A percentile compares a stretch with the other conserved stretches of the same genome.
These are phyloP conservation scores for Metschnikowia chrysomelidarum DNA, from an alignment of 805 yeast genomes.

Conservation along the genomic window DNA sequence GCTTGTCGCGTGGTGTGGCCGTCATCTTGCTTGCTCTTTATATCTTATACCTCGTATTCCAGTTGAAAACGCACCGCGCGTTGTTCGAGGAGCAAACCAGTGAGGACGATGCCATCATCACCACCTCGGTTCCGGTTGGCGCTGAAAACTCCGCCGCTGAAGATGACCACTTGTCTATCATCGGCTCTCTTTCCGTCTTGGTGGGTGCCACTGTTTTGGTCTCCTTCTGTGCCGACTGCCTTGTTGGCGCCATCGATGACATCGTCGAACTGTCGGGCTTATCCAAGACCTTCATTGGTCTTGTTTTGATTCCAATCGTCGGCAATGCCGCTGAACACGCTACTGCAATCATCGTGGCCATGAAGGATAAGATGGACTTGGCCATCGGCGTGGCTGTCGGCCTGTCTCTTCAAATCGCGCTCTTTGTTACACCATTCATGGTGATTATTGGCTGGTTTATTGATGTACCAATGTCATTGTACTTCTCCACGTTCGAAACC, in stretches of 20 bases:
- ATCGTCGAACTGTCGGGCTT: constrained; percentile 82
- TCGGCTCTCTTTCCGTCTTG: constrained; percentile 54
- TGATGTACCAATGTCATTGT: constrained; percentile 88
- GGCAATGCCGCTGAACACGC: constrained; percentile 99
- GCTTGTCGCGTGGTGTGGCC: constrained; percentile 83
- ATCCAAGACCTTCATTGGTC: constrained; percentile 92
- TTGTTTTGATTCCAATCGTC: constrained; percentile 91
- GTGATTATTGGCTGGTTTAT: constrained; percentile 92
- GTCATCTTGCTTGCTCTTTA: constrained; percentile 75
- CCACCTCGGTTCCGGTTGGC: constrained; percentile 27
- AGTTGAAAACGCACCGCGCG: constrained; percentile 78
- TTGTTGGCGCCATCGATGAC: constrained; percentile 91
- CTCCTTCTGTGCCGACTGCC: constrained; percentile 87
- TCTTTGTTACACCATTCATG: constrained; percentile 93
- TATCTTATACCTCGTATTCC: constrained; percentile 78
- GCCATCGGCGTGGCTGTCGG: constrained; percentile 98
- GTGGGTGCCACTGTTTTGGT: constrained; percentile 71
- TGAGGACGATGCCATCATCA: constrained; percentile 41
- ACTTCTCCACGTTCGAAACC: constrained; percentile 91
- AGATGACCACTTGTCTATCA: constrained; percentile 45
- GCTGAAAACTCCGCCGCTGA: constrained; percentile 17
- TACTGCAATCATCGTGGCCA: constrained; percentile 92
- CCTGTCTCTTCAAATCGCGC: constrained; percentile 89
- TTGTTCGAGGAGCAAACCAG: constrained; percentile 61
- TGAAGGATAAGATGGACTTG: constrained; percentile 94